These are phyloP conservation scores for Hericium coralloides DNA, from an alignment of 768 basidiomycete species.

Conservation along the genomic window DNA sequence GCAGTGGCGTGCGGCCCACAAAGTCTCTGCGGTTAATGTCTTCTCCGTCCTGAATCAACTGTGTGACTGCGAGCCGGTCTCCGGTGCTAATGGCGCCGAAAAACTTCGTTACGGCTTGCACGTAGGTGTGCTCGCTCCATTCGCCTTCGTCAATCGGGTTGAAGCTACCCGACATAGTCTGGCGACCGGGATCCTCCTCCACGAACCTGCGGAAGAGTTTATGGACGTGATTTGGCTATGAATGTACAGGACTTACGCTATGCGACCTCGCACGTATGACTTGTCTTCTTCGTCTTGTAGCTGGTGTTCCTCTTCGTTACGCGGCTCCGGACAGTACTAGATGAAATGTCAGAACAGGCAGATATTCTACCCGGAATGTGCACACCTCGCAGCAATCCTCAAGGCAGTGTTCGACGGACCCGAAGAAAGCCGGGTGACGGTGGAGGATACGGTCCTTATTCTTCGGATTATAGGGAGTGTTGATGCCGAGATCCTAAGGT, in stretches of 20 bases:
- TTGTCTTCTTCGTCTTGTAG: constrained; percentile 47
- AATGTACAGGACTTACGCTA: not conserved
- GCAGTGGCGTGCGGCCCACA: constrained; percentile 53
- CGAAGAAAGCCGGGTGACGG: constrained; percentile 58
- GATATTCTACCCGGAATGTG: not conserved
- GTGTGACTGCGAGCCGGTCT: constrained; percentile 31
- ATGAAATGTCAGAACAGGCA: not conserved
- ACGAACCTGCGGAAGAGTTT: constrained; percentile 34
- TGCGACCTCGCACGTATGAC: constrained; percentile 35
- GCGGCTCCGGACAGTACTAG: constrained; percentile 46
- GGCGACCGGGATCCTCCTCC: constrained; percentile 51
- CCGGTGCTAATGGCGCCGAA: constrained; percentile 44
- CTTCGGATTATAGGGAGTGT: constrained; percentile 54
- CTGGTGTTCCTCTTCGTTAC: constrained; percentile 44
- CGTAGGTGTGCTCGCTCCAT: constrained; percentile 56
- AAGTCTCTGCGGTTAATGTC: constrained; percentile 50
- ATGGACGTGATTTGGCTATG: not conserved
- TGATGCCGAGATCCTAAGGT: constrained; percentile 46
- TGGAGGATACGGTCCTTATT: constrained; percentile 52
- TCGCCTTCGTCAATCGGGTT: constrained; percentile 59
- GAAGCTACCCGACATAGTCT: constrained; percentile 54
- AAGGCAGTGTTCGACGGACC: constrained; percentile 44
- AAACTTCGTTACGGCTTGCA: constrained; percentile 43
- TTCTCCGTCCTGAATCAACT: constrained; percentile 32
- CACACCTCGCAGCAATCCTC: constrained; percentile 55